These are phyloP conservation scores for Debaryomyces nepalensis DNA, from an alignment of 1,139 yeast genomes.

Conservation along the genomic window DNA sequence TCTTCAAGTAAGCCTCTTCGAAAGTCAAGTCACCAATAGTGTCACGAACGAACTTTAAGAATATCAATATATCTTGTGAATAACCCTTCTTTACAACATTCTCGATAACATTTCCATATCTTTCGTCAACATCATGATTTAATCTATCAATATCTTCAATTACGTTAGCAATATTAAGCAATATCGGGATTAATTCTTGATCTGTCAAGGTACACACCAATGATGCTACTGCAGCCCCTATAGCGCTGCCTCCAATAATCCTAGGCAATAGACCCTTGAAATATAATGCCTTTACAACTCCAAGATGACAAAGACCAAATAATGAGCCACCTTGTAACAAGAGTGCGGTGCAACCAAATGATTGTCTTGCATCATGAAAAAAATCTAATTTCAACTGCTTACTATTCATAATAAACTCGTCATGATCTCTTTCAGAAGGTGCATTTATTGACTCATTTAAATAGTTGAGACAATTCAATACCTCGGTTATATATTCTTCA, in stretches of 20 bases:
- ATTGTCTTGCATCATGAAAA: slow-evolving; percentile 88
- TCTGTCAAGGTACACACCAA: slow-evolving; percentile 72
- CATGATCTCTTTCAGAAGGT: slow-evolving; percentile 29
- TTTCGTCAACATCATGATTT: slow-evolving; percentile 63
- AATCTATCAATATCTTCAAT: slow-evolving; percentile 53
- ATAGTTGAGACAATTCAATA: slow-evolving; percentile 67
- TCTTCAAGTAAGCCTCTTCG: slow-evolving; percentile 88
- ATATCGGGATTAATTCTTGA: slow-evolving; percentile 56
- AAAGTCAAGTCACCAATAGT: slow-evolving; percentile 87
- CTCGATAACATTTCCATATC: slow-evolving; percentile 69
- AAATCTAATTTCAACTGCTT: slow-evolving; percentile 75
- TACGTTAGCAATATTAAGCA: slow-evolving; percentile 51
- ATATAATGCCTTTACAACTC: slow-evolving; percentile 83
- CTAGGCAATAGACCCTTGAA: slow-evolving; percentile 77
- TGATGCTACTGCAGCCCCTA: slow-evolving; percentile 92
- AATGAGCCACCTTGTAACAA: slow-evolving; percentile 92
- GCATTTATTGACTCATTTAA: slow-evolving; percentile 44
- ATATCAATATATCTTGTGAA: slow-evolving; percentile 80
- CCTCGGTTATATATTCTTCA: slow-evolving; percentile 84
- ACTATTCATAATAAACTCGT: slow-evolving; percentile 49
- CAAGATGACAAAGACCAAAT: slow-evolving; percentile 91
- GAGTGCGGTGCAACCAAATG: slow-evolving; percentile 88
- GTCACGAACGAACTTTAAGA: slow-evolving; percentile 76
- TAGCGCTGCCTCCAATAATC: slow-evolving; percentile 91
- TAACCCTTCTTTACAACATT: slow-evolving; percentile 74